Evolutionary conservation across 148 eudicot genomes (phyloP).

Genomic region (Talinum fruticosum): DNA sequence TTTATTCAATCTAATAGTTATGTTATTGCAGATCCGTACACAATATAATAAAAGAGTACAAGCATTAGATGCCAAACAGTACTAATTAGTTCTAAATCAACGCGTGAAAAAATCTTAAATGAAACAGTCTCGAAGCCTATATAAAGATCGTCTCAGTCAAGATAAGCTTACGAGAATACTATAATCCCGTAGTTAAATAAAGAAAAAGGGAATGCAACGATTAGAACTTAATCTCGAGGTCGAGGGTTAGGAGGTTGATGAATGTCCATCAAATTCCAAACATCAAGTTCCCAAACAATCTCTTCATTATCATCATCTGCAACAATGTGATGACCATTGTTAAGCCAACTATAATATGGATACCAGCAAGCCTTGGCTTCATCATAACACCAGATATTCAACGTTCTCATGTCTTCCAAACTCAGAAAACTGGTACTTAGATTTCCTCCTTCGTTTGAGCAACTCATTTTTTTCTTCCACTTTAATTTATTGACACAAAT

Average conservation of each 20-base stretch:
- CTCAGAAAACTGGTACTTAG: neutral
- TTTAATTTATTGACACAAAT: neutral
- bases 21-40: neutral
- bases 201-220: neutral
- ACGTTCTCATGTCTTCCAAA: neutral
- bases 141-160: no score
- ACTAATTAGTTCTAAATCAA: no score
- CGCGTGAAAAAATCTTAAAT: neutral
- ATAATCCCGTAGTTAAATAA: neutral
- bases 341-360: constrained; percentile 20
- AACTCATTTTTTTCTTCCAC: neutral
- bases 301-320: constrained; percentile 24
- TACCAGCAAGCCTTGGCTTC: constrained; percentile 19
- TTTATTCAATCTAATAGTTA: neutral
- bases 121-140: neutral
- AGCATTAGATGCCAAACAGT: no score
- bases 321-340: neutral
- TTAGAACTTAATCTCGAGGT: neutral
- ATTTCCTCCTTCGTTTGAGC: neutral
- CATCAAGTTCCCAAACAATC: constrained; percentile 34
- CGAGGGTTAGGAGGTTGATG: constrained; percentile 10
- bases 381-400: constrained; percentile 17
- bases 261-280: constrained; percentile 37
- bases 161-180: no score
- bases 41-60: no score